These are phyloP conservation scores for Lodderomyces oxycetoniae DNA, from an alignment of 1,139 yeast species.

Conservation along the genomic window DNA sequence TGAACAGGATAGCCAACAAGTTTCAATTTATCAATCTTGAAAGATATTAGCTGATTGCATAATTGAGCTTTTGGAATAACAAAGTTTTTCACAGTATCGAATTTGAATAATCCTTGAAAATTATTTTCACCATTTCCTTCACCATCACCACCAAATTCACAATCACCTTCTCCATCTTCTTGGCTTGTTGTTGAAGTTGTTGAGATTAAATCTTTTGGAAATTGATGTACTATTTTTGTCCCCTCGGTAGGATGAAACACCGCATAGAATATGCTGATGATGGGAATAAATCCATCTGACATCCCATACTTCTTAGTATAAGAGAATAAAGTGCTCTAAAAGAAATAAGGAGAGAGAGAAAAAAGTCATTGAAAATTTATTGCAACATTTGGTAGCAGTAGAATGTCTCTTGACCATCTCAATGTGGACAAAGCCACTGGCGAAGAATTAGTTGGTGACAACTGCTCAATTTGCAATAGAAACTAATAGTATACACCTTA, in stretches of 20 bases:
- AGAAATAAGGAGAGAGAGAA: too few species aligned
- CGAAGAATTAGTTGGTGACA: too few species aligned
- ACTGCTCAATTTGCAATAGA: too few species aligned
- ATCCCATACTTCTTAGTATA: slow-evolving; percentile 34
- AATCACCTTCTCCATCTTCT: background rate
- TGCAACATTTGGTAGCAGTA: too few species aligned
- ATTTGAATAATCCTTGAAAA: slow-evolving; percentile 55
- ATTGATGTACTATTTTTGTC: slow-evolving; percentile 88
- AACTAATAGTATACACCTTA: too few species aligned
- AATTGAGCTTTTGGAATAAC: slow-evolving; percentile 90
- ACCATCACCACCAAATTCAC: slow-evolving; percentile 1
- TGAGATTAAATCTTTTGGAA: slow-evolving; percentile 56
- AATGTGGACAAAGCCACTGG: too few species aligned
- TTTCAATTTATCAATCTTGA: slow-evolving; percentile 65
- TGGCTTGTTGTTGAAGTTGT: slow-evolving; percentile 2
- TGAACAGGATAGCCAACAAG: slow-evolving; percentile 91
- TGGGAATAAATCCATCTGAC: slow-evolving; percentile 71
- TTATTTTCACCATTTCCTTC: slow-evolving; percentile 9
- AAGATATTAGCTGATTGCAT: slow-evolving; percentile 74
- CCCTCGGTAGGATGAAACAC: slow-evolving; percentile 96
- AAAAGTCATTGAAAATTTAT: too few species aligned
- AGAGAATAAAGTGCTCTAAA: too few species aligned
- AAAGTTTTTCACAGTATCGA: slow-evolving; percentile 83
- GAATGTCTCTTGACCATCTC: too few species aligned
- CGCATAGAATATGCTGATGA: slow-evolving; percentile 81